These are phyloP conservation scores for Globisporangium middletonii DNA, from an alignment of 352 stramenopile species.

Conservation along the genomic window DNA sequence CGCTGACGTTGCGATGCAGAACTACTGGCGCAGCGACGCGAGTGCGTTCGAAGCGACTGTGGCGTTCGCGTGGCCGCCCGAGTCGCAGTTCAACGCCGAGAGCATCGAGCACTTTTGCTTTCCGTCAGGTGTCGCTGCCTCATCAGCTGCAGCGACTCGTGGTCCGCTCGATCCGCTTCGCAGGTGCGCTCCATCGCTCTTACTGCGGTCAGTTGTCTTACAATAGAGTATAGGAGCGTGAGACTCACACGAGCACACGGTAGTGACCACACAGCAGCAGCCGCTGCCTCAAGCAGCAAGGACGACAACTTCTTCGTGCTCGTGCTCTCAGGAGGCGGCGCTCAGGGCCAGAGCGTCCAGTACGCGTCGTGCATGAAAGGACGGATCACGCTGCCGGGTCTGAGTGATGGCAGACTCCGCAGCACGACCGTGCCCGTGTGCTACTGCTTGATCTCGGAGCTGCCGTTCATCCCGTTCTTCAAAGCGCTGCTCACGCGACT, in stretches of 20 bases:
- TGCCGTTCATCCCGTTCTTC: slow-evolving; percentile 43
- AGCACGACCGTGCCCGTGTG: slow-evolving; percentile 29
- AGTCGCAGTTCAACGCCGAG: slow-evolving; percentile 60
- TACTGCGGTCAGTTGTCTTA: background rate
- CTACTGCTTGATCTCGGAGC: slow-evolving; percentile 42
- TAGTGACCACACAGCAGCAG: background rate
- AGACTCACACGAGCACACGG: background rate
- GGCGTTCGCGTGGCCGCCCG: slow-evolving; percentile 54
- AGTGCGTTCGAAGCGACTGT: slow-evolving; percentile 52
- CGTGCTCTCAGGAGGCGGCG: slow-evolving; percentile 40
- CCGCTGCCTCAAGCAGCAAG: background rate
- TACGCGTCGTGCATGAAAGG: slow-evolving; percentile 56
- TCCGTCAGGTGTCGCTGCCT: slow-evolving; percentile 19
- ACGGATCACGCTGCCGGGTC: slow-evolving; percentile 14
- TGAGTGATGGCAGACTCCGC: slow-evolving; percentile 4
- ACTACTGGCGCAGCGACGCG: slow-evolving; percentile 33
- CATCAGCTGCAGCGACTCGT: background rate
- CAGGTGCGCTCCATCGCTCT: background rate
- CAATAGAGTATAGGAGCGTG: background rate
- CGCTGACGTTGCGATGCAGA: slow-evolving; percentile 34
- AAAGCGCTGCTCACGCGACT: slow-evolving; percentile 23
- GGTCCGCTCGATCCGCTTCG: background rate
- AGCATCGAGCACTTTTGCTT: slow-evolving; percentile 78
- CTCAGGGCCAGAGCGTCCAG: slow-evolving; percentile 42
- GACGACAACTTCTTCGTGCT: slow-evolving; percentile 38